phyloP scores from a whole-genome alignment of 371 early-diverging fungal species.

The Circinella umbellata region DNA sequence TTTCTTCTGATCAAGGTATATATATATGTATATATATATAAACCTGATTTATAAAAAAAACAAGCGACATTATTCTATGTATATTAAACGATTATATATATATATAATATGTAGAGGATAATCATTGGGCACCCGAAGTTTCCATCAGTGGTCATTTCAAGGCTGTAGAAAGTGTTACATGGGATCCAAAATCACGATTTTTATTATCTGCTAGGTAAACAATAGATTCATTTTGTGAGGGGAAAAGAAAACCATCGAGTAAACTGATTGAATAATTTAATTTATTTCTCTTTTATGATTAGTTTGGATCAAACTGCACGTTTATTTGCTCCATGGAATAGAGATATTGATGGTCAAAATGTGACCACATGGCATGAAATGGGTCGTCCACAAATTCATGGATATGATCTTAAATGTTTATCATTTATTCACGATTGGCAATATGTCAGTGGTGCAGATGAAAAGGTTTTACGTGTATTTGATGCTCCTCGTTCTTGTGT shows the following conservation, averaged over 20 bases:
- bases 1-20: slow-evolving; percentile 46
- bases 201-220: slow-evolving; percentile 73
- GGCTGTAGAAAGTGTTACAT: slow-evolving; percentile 76
- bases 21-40: too few species aligned
- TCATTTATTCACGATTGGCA: slow-evolving; percentile 77
- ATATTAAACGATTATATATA: background rate
- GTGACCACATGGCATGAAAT: slow-evolving; percentile 89
- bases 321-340: slow-evolving; percentile 78
- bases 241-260: background rate
- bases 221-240: background rate
- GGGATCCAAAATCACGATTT: slow-evolving; percentile 83
- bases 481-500: slow-evolving; percentile 87
- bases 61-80: background rate
- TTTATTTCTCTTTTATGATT: background rate
- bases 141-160: slow-evolving; percentile 83
- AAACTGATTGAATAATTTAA: background rate
- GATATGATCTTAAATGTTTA: slow-evolving; percentile 90
- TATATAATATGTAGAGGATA: slow-evolving; percentile 34
- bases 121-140: slow-evolving; percentile 71
- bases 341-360: slow-evolving; percentile 24
- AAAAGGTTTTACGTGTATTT: slow-evolving; percentile 93
- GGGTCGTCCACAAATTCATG: slow-evolving; percentile 96
- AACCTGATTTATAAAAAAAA: too few species aligned
- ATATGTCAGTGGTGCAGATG: slow-evolving; percentile 93
- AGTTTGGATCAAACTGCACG: slow-evolving; percentile 93